Evolutionary conservation across 2,329 filamentous ascomycete genomes (phyloP).

Genomic region (Leptographium wingfieldii): DNA sequence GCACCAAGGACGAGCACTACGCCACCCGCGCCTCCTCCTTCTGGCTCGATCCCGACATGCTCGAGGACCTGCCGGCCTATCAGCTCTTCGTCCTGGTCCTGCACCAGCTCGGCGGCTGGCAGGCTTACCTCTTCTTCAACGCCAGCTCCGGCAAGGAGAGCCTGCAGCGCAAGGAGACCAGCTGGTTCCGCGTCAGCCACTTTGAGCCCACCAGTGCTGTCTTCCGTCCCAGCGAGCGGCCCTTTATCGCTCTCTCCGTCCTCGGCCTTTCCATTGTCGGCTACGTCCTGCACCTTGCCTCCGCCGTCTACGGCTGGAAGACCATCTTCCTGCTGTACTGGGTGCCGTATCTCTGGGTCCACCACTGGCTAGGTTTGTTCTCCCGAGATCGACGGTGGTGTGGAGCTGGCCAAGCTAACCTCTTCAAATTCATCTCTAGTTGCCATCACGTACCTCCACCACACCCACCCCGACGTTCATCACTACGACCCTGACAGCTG

Average conservation of each 20-base stretch:
- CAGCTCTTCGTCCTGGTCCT: conserved; percentile 40
- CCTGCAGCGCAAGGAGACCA: conserved; percentile 79
- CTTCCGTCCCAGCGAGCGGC: conserved; percentile 82
- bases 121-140: conserved; percentile 79
- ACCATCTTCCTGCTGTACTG: conserved; percentile 94
- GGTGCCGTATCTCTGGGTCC: conserved; percentile 90
- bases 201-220: conserved; percentile 80
- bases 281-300: conserved; percentile 52
- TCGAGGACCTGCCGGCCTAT: conserved; percentile 51
- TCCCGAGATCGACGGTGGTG: not conserved
- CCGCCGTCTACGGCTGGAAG: conserved; percentile 64
- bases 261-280: conserved; percentile 58
- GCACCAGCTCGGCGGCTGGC: conserved; percentile 91
- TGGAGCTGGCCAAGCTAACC: not conserved
- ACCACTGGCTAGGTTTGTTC: conserved; percentile 91
- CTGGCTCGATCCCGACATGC: conserved; percentile 56
- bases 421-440: conserved; percentile 36
- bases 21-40: conserved; percentile 92
- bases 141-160: conserved; percentile 91
- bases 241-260: conserved; percentile 77
- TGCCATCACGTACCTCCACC: conserved; percentile 91
- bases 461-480: conserved; percentile 85
- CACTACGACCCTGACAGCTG: conserved; percentile 77
- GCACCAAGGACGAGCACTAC: conserved; percentile 65
- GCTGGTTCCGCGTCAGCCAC: conserved; percentile 73